phyloP scores from a whole-genome alignment of 2,329 filamentous ascomycete genomes.

The Penicillium brasilianum region DNA sequence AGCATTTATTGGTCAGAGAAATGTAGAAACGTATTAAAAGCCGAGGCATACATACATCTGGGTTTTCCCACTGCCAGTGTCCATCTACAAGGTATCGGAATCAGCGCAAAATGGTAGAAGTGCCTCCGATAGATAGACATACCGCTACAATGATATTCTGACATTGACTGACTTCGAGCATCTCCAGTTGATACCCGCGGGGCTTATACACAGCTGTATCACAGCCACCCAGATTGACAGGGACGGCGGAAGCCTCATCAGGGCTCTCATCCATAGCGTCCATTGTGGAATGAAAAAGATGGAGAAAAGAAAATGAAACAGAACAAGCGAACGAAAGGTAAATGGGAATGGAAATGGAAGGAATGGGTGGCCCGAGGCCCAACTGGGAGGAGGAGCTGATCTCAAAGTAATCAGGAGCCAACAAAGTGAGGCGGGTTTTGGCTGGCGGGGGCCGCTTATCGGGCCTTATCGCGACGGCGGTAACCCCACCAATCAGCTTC shows the following conservation, averaged over 20 bases:
- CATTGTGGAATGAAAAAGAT: not conserved
- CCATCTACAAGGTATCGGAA: constrained; percentile 62
- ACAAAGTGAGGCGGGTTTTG: not conserved
- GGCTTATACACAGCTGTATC: constrained; percentile 30
- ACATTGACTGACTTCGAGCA: constrained; percentile 71
- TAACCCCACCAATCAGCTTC: too few relatives aligned
- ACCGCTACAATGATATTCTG: constrained; percentile 75
- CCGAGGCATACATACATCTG: constrained; percentile 63
- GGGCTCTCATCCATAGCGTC: constrained; percentile 12
- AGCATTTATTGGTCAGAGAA: not conserved
- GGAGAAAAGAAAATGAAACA: too few relatives aligned
- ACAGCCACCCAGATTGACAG: not conserved
- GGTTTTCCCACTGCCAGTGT: constrained; percentile 79
- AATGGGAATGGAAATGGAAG: not conserved
- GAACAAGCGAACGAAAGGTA: too few relatives aligned
- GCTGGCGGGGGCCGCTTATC: not conserved
- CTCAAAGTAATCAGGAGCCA: not conserved
- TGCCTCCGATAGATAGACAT: constrained; percentile 23
- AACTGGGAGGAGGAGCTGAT: not conserved
- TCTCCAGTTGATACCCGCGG: constrained; percentile 74
- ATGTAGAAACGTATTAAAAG: not conserved
- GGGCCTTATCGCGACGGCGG: not conserved
- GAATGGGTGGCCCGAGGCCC: not conserved
- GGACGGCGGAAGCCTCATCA: not conserved
- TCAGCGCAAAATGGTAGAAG: not conserved